These are phyloP conservation scores for Aspergillus mulundensis DNA, from an alignment of 495 filamentous ascomycete species.

Conservation along the genomic window DNA sequence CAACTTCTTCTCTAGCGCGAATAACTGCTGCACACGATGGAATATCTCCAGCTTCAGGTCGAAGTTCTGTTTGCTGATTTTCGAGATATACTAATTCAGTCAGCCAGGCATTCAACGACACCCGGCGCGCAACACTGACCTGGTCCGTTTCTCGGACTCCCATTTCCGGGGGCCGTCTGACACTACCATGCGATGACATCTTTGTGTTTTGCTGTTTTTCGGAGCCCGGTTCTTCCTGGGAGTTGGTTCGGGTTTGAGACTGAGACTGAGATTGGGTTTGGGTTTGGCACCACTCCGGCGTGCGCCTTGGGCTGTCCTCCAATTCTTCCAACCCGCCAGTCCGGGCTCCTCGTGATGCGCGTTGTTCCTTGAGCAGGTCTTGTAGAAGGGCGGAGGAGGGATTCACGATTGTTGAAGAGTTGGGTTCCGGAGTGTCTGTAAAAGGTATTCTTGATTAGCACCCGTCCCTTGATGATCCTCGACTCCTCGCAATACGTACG, in stretches of 20 bases:
- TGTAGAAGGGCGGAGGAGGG: conserved; percentile 45
- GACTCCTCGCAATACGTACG: conserved; percentile 1
- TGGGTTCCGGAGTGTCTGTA: conserved; percentile 28
- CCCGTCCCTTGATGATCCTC: not conserved
- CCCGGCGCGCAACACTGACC: conserved; percentile 23
- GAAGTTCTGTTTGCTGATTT: conserved; percentile 82
- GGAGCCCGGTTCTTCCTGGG: conserved; percentile 30
- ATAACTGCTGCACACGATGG: conserved; percentile 62
- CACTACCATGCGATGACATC: conserved; percentile 22
- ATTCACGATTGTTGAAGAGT: conserved; percentile 34
- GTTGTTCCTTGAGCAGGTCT: conserved; percentile 47
- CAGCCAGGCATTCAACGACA: not conserved
- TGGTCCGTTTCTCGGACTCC: conserved; percentile 49
- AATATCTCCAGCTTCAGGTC: conserved; percentile 82
- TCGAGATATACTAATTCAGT: conserved; percentile 45
- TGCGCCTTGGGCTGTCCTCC: conserved; percentile 23
- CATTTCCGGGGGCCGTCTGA: conserved; percentile 43
- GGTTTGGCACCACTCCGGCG: conserved; percentile 28
- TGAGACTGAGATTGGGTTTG: conserved; percentile 1
- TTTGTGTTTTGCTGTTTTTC: conserved; percentile 34
- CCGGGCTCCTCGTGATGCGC: conserved; percentile 35
- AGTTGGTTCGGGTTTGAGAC: conserved; percentile 6
- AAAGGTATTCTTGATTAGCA: conserved; percentile 13
- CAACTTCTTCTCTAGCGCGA: conserved; percentile 62
- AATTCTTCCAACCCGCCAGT: conserved; percentile 23